phyloP scores from a whole-genome alignment of 1,139 yeast genomes.

The Candida frijolesensis region DNA sequence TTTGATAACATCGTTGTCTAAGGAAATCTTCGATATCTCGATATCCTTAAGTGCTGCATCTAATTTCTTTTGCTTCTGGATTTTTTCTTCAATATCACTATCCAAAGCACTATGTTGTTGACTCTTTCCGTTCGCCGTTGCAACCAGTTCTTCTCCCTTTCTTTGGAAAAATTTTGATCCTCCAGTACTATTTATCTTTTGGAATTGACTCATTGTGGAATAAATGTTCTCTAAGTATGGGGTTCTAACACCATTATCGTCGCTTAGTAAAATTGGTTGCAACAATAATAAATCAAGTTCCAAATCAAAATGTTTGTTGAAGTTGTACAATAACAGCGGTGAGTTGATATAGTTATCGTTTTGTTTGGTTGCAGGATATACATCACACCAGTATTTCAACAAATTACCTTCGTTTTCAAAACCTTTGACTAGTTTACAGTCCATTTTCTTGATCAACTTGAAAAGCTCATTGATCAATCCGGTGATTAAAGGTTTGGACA shows the following conservation, averaged over 20 bases:
- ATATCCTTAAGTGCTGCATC: slow-evolving; percentile 26
- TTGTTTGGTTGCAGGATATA: slow-evolving; percentile 36
- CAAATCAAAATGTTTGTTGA: slow-evolving; percentile 53
- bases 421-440: slow-evolving; percentile 67
- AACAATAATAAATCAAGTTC: slow-evolving; percentile 74
- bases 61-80: slow-evolving; percentile 22
- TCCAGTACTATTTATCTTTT: slow-evolving; percentile 44
- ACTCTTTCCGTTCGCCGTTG: slow-evolving; percentile 5
- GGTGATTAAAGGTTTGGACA: slow-evolving; percentile 81
- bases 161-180: slow-evolving; percentile 40
- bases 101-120: slow-evolving; percentile 12
- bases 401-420: slow-evolving; percentile 65
- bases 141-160: slow-evolving; percentile 13
- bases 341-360: slow-evolving; percentile 42
- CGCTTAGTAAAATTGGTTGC: slow-evolving; percentile 86
- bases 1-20: slow-evolving; percentile 22
- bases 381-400: slow-evolving; percentile 53
- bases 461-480: slow-evolving; percentile 78
- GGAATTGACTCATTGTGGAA: slow-evolving; percentile 73
- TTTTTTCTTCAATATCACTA: slow-evolving; percentile 24
- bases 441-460: slow-evolving; percentile 77
- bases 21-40: slow-evolving; percentile 22
- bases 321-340: slow-evolving; percentile 63
- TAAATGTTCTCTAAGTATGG: slow-evolving; percentile 88
- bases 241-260: slow-evolving; percentile 80